These are phyloP conservation scores for Xylaria longipes DNA, from an alignment of 495 filamentous ascomycete species.

Conservation along the genomic window DNA sequence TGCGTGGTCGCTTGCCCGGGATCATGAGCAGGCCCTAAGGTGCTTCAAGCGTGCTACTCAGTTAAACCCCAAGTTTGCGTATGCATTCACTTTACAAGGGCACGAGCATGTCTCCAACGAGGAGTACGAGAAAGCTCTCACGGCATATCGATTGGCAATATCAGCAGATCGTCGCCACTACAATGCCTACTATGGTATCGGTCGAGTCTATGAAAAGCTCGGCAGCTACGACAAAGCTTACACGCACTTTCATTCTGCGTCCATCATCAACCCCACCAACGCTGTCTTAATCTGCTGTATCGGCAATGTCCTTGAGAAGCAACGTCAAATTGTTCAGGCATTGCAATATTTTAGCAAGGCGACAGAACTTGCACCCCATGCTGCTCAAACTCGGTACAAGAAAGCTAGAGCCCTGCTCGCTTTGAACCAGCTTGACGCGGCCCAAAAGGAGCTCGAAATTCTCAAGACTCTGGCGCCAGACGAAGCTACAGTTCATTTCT, in stretches of 20 bases:
- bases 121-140: constrained; percentile 92
- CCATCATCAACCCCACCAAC: constrained; percentile 88
- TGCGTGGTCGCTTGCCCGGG: constrained; percentile 90
- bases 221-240: constrained; percentile 91
- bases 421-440: constrained; percentile 71
- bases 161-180: constrained; percentile 88
- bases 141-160: constrained; percentile 82
- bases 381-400: constrained; percentile 83
- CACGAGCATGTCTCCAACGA: constrained; percentile 97
- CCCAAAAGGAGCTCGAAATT: constrained; percentile 78
- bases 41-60: constrained; percentile 96
- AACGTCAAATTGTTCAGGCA: constrained; percentile 77
- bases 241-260: constrained; percentile 86
- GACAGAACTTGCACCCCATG: constrained; percentile 78
- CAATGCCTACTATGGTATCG: constrained; percentile 96
- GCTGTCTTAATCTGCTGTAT: constrained; percentile 89
- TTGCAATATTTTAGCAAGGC: constrained; percentile 81
- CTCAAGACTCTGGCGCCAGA: constrained; percentile 91
- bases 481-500: constrained; percentile 93
- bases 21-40: constrained; percentile 91
- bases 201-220: constrained; percentile 90
- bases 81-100: constrained; percentile 93
- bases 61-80: constrained; percentile 87
- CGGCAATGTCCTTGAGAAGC: constrained; percentile 85
- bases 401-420: constrained; percentile 88